Conservation (phyloP, 1,139 yeast species). For the Wickerhamiella infanticola region DNA sequence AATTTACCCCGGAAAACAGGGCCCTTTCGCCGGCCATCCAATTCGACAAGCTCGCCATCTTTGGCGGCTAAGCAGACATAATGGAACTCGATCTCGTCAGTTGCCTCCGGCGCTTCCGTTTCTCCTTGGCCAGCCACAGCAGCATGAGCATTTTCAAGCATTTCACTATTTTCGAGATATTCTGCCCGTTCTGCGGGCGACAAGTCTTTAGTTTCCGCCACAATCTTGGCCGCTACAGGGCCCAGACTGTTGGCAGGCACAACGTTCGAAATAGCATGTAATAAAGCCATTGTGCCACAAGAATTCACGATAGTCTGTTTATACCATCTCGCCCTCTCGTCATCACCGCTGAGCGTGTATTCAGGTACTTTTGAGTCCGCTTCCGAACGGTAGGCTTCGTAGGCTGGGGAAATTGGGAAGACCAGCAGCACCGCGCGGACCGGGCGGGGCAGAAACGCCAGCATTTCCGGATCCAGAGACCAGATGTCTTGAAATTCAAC, state of each 20-base stretch:
- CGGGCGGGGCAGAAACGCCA: constrained; percentile 73
- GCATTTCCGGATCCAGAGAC: constrained; percentile 64
- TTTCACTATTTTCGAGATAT: constrained; percentile 30
- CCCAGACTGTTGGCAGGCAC: constrained; percentile 23
- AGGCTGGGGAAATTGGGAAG: constrained; percentile 58
- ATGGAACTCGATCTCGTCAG: constrained; percentile 51
- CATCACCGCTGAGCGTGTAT: constrained; percentile 6
- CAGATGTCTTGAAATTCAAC: constrained; percentile 65
- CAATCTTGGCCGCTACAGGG: constrained; percentile 20
- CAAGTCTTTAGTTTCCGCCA: constrained; percentile 16
- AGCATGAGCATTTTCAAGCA: constrained; percentile 41
- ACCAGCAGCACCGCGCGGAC: constrained; percentile 56
- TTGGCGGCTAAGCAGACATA: constrained; percentile 56
- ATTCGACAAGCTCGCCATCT: constrained; percentile 47
- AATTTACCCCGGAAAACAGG: constrained; percentile 49
- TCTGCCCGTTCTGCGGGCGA: constrained; percentile 29
- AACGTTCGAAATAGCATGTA: constrained; percentile 61
- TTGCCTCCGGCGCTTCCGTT: constrained; percentile 65
- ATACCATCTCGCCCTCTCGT: constrained; percentile 37
- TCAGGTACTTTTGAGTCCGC: constrained; percentile 22
- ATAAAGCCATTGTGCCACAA: constrained; percentile 80
- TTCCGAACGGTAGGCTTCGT: constrained; percentile 36
- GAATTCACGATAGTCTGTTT: constrained; percentile 78
- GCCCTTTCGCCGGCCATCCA: constrained; percentile 79
- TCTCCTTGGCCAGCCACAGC: constrained; percentile 54